Conservation (phyloP, 1,139 yeast species). For the Blastobotrys aristatus region DNA sequence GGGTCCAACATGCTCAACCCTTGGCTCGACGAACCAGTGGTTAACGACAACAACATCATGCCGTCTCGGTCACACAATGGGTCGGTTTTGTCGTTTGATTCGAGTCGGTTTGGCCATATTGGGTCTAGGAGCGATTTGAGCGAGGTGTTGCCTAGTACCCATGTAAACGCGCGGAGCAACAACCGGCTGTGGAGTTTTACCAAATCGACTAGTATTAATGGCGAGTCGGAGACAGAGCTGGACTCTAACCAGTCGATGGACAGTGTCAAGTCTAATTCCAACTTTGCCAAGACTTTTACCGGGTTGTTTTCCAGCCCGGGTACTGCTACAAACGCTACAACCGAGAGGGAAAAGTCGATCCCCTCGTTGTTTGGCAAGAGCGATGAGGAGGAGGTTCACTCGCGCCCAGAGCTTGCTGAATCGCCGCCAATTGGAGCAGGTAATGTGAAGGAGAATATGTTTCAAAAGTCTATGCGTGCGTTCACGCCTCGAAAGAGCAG, state of each 20-base stretch:
- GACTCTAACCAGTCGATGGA: slow-evolving; percentile 15
- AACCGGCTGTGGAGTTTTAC: slow-evolving; percentile 2
- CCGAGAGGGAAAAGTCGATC: slow-evolving; percentile 21
- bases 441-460: slow-evolving; percentile 24
- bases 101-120: slow-evolving; percentile 12
- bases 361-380: slow-evolving; percentile 25
- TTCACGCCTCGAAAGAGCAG: slow-evolving; percentile 20
- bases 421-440: slow-evolving; percentile 5
- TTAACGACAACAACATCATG: slow-evolving; percentile 9
- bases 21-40: slow-evolving; percentile 20
- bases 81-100: slow-evolving; percentile 15
- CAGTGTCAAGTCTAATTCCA: slow-evolving; percentile 17
- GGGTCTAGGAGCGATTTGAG: slow-evolving; percentile 7
- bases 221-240: not conserved
- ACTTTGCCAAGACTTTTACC: slow-evolving; percentile 26
- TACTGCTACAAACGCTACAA: not conserved
- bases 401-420: not conserved
- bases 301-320: slow-evolving; percentile 21
- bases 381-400: slow-evolving; percentile 15
- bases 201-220: not conserved
- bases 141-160: not conserved
- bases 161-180: not conserved
- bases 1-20: slow-evolving; percentile 22
- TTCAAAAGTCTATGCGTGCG: slow-evolving; percentile 32
- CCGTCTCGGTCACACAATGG: slow-evolving; percentile 17